These are phyloP conservation scores for Coffea canephora DNA, from an alignment of 257 asterid species.

Conservation along the genomic window DNA sequence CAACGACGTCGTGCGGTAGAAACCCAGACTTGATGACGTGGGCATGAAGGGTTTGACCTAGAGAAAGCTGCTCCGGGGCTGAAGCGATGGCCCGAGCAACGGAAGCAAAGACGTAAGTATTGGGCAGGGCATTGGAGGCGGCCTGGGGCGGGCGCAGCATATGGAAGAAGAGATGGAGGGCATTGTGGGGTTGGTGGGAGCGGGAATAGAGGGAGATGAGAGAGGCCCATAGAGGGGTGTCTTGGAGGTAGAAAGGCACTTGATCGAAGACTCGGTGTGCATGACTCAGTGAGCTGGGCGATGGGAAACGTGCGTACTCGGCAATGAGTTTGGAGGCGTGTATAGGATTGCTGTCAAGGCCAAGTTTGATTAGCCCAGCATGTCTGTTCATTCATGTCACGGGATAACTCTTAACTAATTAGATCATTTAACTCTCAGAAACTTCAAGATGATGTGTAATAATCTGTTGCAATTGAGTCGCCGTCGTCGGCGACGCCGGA, in stretches of 20 bases:
- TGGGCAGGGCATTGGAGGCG: constrained; percentile 20
- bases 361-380: constrained; percentile 39
- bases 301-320: constrained; percentile 6
- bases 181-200: constrained; percentile 23
- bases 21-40: constrained; percentile 26
- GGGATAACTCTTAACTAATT: neutral
- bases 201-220: constrained; percentile 42
- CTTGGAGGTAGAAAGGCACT: constrained; percentile 35
- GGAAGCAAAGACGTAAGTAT: constrained; percentile 33
- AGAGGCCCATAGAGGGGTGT: constrained; percentile 40
- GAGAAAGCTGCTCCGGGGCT: constrained; percentile 23
- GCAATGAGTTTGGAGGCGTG: constrained; percentile 33
- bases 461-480: neutral
- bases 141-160: constrained; percentile 25
- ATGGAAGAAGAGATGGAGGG: constrained; percentile 33
- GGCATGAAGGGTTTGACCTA: constrained; percentile 36
- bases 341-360: constrained; percentile 27
- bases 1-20: constrained; percentile 11
- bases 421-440: neutral
- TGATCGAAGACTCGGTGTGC: constrained; percentile 39
- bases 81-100: constrained; percentile 43
- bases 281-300: constrained; percentile 16
- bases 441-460: too few relatives aligned
- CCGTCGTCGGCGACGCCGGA: neutral
- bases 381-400: constrained; percentile 36